Conservation (phyloP, 306 rosid genomes). For the Pueraria montana region DNA sequence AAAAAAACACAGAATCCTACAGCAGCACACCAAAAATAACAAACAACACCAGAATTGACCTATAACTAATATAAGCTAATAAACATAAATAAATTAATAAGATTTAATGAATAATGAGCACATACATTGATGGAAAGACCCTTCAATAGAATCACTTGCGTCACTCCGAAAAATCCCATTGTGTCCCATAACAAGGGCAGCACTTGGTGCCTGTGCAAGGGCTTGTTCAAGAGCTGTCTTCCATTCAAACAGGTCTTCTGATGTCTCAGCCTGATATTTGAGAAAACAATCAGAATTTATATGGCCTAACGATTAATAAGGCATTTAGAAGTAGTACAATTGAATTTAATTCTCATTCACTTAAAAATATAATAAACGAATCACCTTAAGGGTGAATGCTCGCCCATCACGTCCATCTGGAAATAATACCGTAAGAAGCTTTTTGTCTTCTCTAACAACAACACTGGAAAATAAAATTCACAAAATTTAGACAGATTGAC, state of each 20-base stretch:
- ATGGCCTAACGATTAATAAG: constrained; percentile 1
- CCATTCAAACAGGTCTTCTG: constrained; percentile 96
- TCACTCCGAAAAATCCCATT: constrained; percentile 94
- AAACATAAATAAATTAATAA: constrained; percentile 39
- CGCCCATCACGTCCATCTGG: constrained; percentile 99
- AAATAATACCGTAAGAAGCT: constrained; percentile 92
- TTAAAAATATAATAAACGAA: constrained; percentile 37
- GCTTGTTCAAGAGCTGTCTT: constrained; percentile 97
- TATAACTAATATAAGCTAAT: constrained; percentile 27
- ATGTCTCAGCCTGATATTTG: constrained; percentile 88
- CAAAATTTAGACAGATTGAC: constrained; percentile 42
- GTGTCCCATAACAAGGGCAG: constrained; percentile 98
- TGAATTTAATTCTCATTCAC: not conserved
- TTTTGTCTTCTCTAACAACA: constrained; percentile 99
- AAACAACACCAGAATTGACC: constrained; percentile 8
- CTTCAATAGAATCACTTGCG: constrained; percentile 83
- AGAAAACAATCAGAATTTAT: constrained; percentile 13
- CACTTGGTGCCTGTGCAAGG: constrained; percentile 99
- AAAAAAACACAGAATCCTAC: constrained; percentile 12
- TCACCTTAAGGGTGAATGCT: constrained; percentile 98
- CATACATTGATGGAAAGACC: constrained; percentile 95
- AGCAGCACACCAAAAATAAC: constrained; percentile 16
- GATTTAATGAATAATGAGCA: constrained; percentile 42
- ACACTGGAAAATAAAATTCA: constrained; percentile 71
- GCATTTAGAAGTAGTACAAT: constrained; percentile 26